Base-by-base conservation (phyloP, 768 basidiomycete species). In the Pulveroboletus frians region DNA sequence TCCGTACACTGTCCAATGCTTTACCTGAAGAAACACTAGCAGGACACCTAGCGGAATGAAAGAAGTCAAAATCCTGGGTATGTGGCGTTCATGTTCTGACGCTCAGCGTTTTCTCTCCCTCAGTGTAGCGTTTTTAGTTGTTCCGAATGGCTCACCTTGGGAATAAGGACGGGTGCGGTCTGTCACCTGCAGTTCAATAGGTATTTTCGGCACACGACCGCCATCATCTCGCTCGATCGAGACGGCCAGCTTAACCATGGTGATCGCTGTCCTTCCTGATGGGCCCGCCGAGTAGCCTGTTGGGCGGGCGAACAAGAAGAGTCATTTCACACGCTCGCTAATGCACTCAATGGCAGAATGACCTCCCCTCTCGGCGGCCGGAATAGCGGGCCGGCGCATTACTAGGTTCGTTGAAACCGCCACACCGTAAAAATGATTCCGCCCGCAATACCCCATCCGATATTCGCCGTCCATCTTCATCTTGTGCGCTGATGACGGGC, bases 11-110 rank as follows among this genome's bases (percentile, higher is more conserved):
- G 6, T 26, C 20, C 20, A 30, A 21, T 26, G 23, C 5, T 4
- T 26, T 51, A 81, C 83, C 83, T 62, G 79, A 72, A 44, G 83
- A 79, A 21, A 85, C 83, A 20, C 69, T 81, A 7, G 69, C 60
- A 3, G 83, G 83, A 53, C 81, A 84, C 0, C 83, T 82, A 13
- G 78, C 74, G 2, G 82, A 82, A 20, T 84, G 74, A 52, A 85
- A 85, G 26, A 84, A 44, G 29, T 64, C 62, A 29, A 13, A 43
- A 34, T 31, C 44, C 23, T 15, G 4, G 26, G 43, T 23, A 21
- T 18, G 39, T 10, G 23, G 41, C 1, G 1, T 46, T 32, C 26
- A 17, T 8, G 13, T 39, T 51, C 36, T 40, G 26, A 36, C 23
- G n/a, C 7, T 63, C 41, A 61, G 55, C 27, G 9, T 5, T n/a